Base-by-base conservation (phyloP, 306 rosid species). In the Acacia crassicarpa region DNA sequence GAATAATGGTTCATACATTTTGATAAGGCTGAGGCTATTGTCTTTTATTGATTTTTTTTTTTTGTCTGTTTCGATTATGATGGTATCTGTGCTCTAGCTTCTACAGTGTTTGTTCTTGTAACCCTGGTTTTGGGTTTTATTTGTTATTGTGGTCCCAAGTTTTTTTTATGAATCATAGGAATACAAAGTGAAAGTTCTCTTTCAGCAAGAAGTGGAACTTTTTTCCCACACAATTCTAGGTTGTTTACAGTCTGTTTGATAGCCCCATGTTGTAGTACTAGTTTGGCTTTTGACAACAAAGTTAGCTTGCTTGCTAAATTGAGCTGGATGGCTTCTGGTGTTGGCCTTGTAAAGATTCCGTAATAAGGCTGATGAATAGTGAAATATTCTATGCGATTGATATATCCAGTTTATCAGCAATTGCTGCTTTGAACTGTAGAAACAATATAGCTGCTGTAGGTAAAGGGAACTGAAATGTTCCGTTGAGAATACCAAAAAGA, bases 301-400 rank as follows among this genome's bases (percentile, higher is more conserved):
- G 67, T 82, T 58, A 76, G 30, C 53, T 44, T 35, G 74, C 67
- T 59, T 82, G 49, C 75, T 38, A 43, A 44, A 58, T 53, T 51
- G 72, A 44, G 68, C 32, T 32, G 65, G 44, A 43, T 75, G 30
- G 20, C 20, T 51, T 30, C 62, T 67, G 22, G 67, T 41, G 43
- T 46, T 76, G 56, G 38, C 38, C 38, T 43, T 70, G 35, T 76
- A 41, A 40, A 58, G 43, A 22, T 82, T 61, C 79, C 78, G 4
- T 69, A 16, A 20, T 54, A 44, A 51, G 9, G 6, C 32, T 68
- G 22, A 15, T 67, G n/a, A 69, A 73, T 62, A 15, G 43, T 75
- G 63, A 67, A 46, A 63, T 59, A 41, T 19, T 19, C 63, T 14
- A 3, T 38, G 73, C 17, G 16, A n/a, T 22, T 43, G 61, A 33